phyloP scores from a whole-genome alignment of 805 yeast genomes.

The Yueomyces sp. region DNA sequence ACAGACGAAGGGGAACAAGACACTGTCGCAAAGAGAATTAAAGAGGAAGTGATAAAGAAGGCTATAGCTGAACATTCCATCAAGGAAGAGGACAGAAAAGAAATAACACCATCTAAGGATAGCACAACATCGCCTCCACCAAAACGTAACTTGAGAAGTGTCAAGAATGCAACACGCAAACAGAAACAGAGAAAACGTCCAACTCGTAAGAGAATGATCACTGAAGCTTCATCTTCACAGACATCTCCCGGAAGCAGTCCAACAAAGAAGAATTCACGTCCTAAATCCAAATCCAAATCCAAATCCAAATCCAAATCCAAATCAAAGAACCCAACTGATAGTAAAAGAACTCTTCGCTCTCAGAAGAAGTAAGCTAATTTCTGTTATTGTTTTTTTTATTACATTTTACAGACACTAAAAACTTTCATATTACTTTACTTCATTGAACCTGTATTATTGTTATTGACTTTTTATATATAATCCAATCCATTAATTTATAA shows the following conservation, averaged over 20 bases:
- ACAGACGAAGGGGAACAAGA: no score
- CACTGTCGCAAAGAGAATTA: no score
- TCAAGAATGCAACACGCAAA: conserved; percentile 1
- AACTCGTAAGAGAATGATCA: background rate
- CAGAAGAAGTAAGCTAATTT: background rate
- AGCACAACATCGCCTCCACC: background rate
- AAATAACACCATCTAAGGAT: background rate
- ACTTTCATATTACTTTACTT: no score
- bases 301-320: no score
- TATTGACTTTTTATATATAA: no score
- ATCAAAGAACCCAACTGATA: background rate
- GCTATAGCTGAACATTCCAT: no score
- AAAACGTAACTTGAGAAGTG: conserved; percentile 10
- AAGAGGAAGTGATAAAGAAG: no score
- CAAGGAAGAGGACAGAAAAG: conserved; percentile 9
- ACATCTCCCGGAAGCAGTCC: background rate
- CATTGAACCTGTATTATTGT: no score
- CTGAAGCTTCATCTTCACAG: background rate
- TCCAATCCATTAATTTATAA: no score
- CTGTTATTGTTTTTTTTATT: no score
- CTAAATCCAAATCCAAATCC: no score
- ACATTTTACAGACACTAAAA: no score
- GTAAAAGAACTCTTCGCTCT: background rate
- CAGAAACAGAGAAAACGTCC: background rate
- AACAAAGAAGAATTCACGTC: background rate